phyloP scores from a whole-genome alignment of 352 stramenopile genomes.

The Pythium aquatile region DNA sequence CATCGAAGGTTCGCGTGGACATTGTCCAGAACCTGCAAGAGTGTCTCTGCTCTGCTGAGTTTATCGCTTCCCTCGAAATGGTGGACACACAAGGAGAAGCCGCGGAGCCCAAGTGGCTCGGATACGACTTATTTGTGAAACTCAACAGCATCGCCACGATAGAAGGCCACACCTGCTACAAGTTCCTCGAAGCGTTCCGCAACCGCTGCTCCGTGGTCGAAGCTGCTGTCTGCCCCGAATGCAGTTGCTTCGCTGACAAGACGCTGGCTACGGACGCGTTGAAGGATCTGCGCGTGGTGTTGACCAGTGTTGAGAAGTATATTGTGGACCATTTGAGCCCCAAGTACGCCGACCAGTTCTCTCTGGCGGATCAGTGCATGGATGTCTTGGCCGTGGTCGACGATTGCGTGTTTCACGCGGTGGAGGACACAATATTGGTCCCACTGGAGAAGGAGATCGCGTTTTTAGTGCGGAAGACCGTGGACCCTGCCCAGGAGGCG shows the following conservation, averaged over 20 bases:
- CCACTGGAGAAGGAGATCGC: conserved; percentile 71
- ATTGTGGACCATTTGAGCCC: conserved; percentile 59
- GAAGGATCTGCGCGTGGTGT: conserved; percentile 58
- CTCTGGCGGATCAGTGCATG: conserved; percentile 56
- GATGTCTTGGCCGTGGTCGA: conserved; percentile 54
- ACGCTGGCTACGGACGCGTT: conserved; percentile 53
- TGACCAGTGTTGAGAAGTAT: conserved; percentile 80
- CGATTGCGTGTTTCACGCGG: conserved; percentile 65
- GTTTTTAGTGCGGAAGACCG: conserved; percentile 64
- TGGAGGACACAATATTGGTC: conserved; percentile 79
- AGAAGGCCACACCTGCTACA: conserved; percentile 76
- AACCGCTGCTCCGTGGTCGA: conserved; percentile 70
- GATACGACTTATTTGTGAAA: conserved; percentile 70
- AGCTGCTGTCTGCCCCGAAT: conserved; percentile 51
- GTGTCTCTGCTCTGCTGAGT: conserved; percentile 72
- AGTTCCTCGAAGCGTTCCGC: conserved; percentile 71
- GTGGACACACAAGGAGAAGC: conserved; percentile 68
- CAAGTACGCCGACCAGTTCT: conserved; percentile 67
- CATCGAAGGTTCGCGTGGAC: conserved; percentile 48
- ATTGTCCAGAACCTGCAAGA: conserved; percentile 67
- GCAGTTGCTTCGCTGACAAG: conserved; percentile 52
- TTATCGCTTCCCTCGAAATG: conserved; percentile 71
- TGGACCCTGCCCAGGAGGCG: conserved; percentile 55
- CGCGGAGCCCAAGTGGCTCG: conserved; percentile 73
- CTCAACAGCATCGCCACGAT: conserved; percentile 64